Evolutionary conservation across 116 monocot genomes (phyloP), one percentile per base, ranked within the genome.

Genomic region (Papilionanthe hybrid): DNA sequence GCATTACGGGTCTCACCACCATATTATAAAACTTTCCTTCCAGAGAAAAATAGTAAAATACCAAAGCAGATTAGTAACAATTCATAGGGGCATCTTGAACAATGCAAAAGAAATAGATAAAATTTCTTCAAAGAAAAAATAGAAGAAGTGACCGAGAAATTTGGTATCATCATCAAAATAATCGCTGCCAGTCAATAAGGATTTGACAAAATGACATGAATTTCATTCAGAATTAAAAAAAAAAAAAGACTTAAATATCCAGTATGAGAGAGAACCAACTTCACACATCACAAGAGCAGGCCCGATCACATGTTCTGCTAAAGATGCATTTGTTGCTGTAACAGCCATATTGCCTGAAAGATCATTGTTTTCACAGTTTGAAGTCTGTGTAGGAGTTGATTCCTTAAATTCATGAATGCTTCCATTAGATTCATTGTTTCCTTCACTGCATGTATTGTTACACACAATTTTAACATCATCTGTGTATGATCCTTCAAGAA

Each of bases 201-300:
- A 50, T 13, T 50, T 49, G 12, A 49, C 11, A 49, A 49, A 49
- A 3, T 11, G 12, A 49, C 49, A 13, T 9, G 10, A 49, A 49
- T 49, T 49, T 13, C 49, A 13, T 49, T 49, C 10, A 49, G 10
- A 12, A 49, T 45, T 45, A 45, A 45, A 6, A 45, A 45, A 65
- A 45, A 45, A 65, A 65, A 65, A 65, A 65, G 23, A 7, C 25
- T 65, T 12, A 28, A 30, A 17, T 30, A 32, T 37, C 2, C 32
- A 69, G 13, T 30, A 32, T 37, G 15, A 69, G 32, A 30, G 44
- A 30, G 41, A 44, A 43, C 18, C 1, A 43, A 96, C 96, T 94
- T 96, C 96, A 85, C 93, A 93, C 96, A 96, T 93, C 58, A 96
- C 94, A 84, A 96, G 93, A 66, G 93, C 84, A 27, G 90, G 93